phyloP scores from a whole-genome alignment of 352 stramenopile genomes.

The Phytophthora crassamura region DNA sequence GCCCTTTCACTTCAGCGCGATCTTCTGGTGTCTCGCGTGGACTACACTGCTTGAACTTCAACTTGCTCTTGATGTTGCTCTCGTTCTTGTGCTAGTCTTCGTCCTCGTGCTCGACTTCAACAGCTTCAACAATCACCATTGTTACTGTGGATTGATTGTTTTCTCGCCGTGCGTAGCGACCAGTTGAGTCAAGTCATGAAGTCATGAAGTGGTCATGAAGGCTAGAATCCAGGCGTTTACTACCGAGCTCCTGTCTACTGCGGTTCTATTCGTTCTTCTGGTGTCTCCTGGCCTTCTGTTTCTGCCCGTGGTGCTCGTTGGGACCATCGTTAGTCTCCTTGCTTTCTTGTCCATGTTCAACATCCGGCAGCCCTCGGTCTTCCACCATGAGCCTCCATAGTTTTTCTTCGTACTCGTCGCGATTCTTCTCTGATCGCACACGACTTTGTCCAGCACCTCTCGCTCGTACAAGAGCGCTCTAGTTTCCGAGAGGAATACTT shows the following conservation, averaged over 20 bases:
- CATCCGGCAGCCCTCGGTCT: conserved; percentile 18
- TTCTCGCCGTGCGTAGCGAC: too few species aligned
- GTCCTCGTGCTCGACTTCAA: too few species aligned
- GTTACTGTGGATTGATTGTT: too few species aligned
- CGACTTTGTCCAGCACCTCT: conserved; percentile 55
- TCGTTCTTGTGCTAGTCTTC: too few species aligned
- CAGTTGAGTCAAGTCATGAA: too few species aligned
- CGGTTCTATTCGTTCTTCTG: background rate
- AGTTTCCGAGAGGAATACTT: conserved; percentile 47
- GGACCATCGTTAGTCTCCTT: background rate
- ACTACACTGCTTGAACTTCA: too few species aligned
- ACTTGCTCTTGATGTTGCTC: too few species aligned
- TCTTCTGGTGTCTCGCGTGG: too few species aligned
- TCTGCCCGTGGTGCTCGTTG: background rate
- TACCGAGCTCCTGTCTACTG: background rate
- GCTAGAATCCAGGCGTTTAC: conserved; percentile 11
- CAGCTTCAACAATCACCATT: too few species aligned
- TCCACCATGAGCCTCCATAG: conserved; percentile 27
- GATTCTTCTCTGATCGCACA: conserved; percentile 61
- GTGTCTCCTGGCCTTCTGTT: background rate
- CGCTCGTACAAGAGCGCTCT: conserved; percentile 55
- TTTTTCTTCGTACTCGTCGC: conserved; percentile 37
- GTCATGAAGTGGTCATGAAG: background rate
- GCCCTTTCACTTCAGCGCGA: too few species aligned
- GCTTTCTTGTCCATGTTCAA: background rate